phyloP scores from a whole-genome alignment of 176 grass and related monocot species.

The Chrysopogon serrulatus region DNA sequence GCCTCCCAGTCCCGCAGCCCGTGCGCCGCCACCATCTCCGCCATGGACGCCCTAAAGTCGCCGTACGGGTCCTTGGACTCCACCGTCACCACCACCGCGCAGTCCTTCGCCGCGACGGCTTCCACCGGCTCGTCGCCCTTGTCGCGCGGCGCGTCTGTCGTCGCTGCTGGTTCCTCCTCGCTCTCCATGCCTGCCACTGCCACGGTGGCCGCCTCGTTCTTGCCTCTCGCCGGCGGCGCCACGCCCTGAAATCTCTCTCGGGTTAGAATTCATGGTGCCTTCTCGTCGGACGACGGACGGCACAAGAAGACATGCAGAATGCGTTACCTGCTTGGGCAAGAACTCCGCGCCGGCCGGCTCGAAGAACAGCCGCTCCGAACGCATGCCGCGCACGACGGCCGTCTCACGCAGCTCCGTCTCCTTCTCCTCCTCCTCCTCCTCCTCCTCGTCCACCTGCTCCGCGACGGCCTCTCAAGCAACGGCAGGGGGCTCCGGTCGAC shows the following conservation, averaged over 20 bases:
- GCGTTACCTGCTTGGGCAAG: constrained; percentile 38
- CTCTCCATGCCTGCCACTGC: not conserved
- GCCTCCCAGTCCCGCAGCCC: constrained; percentile 65
- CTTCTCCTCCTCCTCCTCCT: constrained; percentile 1
- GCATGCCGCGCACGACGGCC: constrained; percentile 47
- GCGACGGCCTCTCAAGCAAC: not conserved
- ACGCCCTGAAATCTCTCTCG: constrained; percentile 2
- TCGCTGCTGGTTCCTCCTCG: not conserved
- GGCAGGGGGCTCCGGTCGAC: not conserved
- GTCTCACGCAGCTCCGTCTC: constrained; percentile 32
- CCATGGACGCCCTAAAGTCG: constrained; percentile 78
- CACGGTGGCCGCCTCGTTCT: constrained; percentile 6
- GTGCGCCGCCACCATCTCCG: constrained; percentile 78
- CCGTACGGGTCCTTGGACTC: constrained; percentile 61
- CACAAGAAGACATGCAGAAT: not conserved
- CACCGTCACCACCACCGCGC: constrained; percentile 44
- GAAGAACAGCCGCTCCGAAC: constrained; percentile 73
- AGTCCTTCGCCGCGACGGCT: constrained; percentile 18
- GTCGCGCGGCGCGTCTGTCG: not conserved
- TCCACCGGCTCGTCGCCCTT: not conserved
- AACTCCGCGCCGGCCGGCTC: constrained; percentile 49
- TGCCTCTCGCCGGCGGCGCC: not conserved
- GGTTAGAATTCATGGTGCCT: not conserved
- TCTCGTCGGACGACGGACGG: not conserved
- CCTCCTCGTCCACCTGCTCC: not conserved